Base-by-base conservation (phyloP, 2,329 filamentous ascomycete species). In the Arachnomyces sp. region DNA sequence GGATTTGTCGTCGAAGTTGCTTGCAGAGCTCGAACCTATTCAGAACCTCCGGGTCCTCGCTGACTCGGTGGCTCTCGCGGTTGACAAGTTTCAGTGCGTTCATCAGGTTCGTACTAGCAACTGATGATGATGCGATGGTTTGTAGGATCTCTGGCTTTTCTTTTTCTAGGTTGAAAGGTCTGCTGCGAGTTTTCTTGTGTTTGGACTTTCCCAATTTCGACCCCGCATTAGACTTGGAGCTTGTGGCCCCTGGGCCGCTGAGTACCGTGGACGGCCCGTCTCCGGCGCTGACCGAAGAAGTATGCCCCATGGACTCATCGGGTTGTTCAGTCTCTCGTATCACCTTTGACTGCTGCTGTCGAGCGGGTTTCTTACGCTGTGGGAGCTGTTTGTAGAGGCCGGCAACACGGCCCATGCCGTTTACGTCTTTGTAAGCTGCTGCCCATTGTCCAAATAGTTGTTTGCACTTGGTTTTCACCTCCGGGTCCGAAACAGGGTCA, bases 21-120 rank as follows among this genome's bases (percentile, higher is more conserved):
- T 95, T 96, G 72, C 90, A 96, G 2, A 69, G 74, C 52, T 95
- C 87, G 50, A 96, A 95, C 2, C 82, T 77, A 49, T 80, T 72
- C 43, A 86, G 74, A 1, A 87, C 86, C 43, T 79, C 73, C 6
- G 74, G 61, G 50, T 96, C 93, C 29, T 94, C 84, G 4, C 88
- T 95, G 25, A 96, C 88, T 3, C 85, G 82, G 61, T 94, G 82
- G 36, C 71, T 76, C 60, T 96, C 92, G 44, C 92, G 81, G 59
- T 96, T 95, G 65, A 95, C 89, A 39, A 84, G 80, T 60, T 92
- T 88, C 29, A 98, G 71, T 1, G 82, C 78, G 56, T 98, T 96
- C 56, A 82, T 74, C 30, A 98, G 72, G 57, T 94, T 95, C 0
- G 86, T 95, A n/a, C 87, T 82, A 3, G 88, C 86, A 30, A 96